phyloP scores from a whole-genome alignment of 352 stramenopile species.

The Blastocystis sp. region DNA sequence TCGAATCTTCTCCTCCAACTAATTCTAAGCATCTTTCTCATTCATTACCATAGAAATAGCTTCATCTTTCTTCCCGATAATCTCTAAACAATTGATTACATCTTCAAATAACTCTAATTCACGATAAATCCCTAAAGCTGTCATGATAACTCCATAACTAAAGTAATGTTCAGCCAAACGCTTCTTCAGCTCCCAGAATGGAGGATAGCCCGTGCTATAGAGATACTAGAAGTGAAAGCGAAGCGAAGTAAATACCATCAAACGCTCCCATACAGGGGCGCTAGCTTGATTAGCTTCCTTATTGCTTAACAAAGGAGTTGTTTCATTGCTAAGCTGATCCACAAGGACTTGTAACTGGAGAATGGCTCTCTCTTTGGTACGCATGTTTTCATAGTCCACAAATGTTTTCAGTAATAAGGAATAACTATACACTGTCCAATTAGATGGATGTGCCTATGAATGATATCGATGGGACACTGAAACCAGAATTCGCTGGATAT shows the following conservation, averaged over 20 bases:
- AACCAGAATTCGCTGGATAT: conserved; percentile 61
- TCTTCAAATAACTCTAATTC: conserved; percentile 69
- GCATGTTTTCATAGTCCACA: conserved; percentile 67
- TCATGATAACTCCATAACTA: conserved; percentile 38
- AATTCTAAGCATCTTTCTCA: background rate
- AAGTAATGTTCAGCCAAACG: conserved; percentile 66
- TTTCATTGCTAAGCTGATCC: conserved; percentile 68
- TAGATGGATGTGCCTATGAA: conserved; percentile 18
- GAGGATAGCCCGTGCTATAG: conserved; percentile 58
- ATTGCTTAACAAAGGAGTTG: conserved; percentile 44
- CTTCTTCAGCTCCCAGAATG: conserved; percentile 68
- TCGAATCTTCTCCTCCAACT: conserved; percentile 7
- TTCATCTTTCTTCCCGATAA: conserved; percentile 62
- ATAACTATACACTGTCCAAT: conserved; percentile 68
- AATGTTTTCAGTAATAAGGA: conserved; percentile 58
- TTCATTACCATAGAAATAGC: conserved; percentile 58
- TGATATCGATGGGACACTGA: background rate
- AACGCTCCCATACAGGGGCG: conserved; percentile 61
- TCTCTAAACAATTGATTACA: conserved; percentile 65
- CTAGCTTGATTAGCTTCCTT: conserved; percentile 59
- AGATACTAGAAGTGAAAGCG: conserved; percentile 9
- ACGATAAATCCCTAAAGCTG: conserved; percentile 52
- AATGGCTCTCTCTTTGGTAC: conserved; percentile 69
- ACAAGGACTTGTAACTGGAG: conserved; percentile 68
- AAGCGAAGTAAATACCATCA: conserved; percentile 27